Conservation (phyloP, 164 flowering plant genomes). For the Nelumbo lutea region DNA sequence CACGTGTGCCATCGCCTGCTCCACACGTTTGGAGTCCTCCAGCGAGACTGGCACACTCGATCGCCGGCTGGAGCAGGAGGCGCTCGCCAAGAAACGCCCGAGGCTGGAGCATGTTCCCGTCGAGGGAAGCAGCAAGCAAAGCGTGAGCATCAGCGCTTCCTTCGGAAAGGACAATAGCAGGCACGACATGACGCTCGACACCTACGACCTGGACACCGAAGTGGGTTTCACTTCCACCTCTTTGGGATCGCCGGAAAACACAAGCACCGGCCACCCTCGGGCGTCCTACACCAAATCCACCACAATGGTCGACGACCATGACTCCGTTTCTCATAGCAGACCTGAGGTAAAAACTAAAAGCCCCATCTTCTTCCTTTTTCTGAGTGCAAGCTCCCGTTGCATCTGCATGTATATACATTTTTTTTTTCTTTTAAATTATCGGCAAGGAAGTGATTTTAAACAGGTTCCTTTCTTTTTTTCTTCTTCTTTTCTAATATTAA, state of each 20-base stretch:
- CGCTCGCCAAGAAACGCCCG: conserved; percentile 10
- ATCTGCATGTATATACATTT: no score
- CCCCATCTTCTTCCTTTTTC: not conserved
- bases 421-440: no score
- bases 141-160: conserved; percentile 43
- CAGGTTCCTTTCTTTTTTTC: not conserved
- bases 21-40: conserved; percentile 52
- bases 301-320: conserved; percentile 48
- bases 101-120: conserved; percentile 17
- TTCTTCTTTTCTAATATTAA: not conserved
- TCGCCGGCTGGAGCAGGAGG: not conserved
- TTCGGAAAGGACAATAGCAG: conserved; percentile 26
- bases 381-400: not conserved
- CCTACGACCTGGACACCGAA: conserved; percentile 31
- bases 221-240: conserved; percentile 43
- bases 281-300: conserved; percentile 26
- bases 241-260: conserved; percentile 41
- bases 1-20: conserved; percentile 24
- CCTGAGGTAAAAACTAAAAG: conserved; percentile 30
- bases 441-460: not conserved
- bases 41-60: conserved; percentile 22
- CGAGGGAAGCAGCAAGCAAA: conserved; percentile 34
- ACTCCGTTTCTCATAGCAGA: conserved; percentile 56
- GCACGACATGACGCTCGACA: conserved; percentile 34
- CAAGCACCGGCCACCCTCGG: conserved; percentile 36